These are phyloP conservation scores for Persicaria tinctoria DNA, from an alignment of 148 eudicot genomes.

Conservation along the genomic window DNA sequence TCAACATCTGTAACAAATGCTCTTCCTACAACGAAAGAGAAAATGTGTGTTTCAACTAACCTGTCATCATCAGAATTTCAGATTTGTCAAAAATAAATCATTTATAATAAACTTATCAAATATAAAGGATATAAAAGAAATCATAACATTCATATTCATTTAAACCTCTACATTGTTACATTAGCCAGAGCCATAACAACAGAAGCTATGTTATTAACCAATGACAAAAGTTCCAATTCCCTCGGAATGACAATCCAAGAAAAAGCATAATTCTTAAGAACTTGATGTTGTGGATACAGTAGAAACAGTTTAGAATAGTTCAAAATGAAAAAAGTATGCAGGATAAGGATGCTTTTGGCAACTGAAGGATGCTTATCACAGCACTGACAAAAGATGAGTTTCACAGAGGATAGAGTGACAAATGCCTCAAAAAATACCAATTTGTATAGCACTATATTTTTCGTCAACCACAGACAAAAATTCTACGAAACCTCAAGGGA, in stretches of 20 bases:
- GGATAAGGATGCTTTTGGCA: no score
- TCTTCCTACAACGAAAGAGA: constrained; percentile 98
- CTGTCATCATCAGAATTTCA: constrained; percentile 41
- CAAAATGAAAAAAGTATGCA: neutral
- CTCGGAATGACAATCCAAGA: neutral
- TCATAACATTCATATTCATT: neutral
- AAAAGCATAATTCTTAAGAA: neutral
- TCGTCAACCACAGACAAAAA: neutral
- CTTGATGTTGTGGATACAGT: neutral
- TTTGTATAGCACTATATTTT: neutral
- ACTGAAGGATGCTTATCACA: neutral
- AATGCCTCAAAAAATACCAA: neutral
- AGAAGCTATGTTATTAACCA: neutral
- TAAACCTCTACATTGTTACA: neutral
- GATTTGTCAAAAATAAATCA: constrained; percentile 14
- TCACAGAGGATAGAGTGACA: neutral
- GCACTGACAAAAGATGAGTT: neutral
- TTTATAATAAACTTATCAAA: neutral
- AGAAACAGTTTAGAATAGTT: neutral
- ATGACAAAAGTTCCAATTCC: neutral
- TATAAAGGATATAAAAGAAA: neutral
- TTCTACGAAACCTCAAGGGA: neutral
- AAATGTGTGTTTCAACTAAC: constrained; percentile 97
- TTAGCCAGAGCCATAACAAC: neutral
- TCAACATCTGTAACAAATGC: constrained; percentile 98